Conservation (phyloP, 257 asterid genomes). For the Anisodus tanguticus region DNA sequence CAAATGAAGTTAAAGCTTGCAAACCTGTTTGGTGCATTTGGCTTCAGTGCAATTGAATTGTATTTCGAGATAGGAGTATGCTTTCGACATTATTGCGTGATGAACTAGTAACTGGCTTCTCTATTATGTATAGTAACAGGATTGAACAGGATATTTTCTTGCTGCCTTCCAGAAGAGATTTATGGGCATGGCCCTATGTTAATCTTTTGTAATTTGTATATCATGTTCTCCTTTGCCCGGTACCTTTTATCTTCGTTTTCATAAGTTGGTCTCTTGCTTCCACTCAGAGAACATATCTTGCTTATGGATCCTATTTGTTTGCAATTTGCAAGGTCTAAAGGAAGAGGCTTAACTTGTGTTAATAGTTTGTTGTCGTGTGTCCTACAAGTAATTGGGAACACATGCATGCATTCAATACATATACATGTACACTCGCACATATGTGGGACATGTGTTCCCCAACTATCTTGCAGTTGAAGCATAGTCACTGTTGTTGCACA, state of each 20-base stretch:
- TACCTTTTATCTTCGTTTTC: neutral
- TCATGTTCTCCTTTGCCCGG: no score
- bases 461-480: conserved; percentile 2
- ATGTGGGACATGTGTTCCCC: conserved; percentile 2
- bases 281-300: neutral
- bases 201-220: no score
- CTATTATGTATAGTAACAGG: neutral
- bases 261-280: neutral
- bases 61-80: neutral
- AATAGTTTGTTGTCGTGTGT: neutral
- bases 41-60: neutral
- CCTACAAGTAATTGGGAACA: neutral
- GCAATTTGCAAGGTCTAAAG: conserved; percentile 6
- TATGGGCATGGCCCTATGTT: no score
- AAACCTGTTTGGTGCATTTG: neutral
- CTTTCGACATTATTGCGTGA: neutral
- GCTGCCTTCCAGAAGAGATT: no score
- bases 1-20: neutral
- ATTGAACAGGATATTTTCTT: neutral
- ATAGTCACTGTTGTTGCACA: neutral
- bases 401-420: neutral
- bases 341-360: neutral
- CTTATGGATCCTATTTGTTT: neutral
- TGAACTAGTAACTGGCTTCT: neutral
- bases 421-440: neutral